Percentiles rank a stretch among this genome's conserved stretches.
Evolutionary conservation across 805 yeast species (phyloP).

Genomic region (Saccharomycopsis sp.): DNA sequence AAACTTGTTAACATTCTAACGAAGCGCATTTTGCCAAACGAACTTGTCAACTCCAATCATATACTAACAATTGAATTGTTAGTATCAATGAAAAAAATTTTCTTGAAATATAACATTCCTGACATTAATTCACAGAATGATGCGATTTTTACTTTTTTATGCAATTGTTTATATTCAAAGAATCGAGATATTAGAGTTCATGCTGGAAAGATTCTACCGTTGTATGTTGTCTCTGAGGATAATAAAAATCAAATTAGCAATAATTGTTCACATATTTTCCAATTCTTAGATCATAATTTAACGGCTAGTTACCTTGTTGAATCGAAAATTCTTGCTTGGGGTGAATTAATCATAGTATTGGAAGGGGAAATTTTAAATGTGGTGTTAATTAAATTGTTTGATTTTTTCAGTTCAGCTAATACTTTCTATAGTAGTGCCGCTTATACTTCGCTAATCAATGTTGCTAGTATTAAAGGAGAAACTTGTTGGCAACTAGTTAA

Average conservation of each 20-base stretch:
- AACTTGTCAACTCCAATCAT: slow-evolving; percentile 29
- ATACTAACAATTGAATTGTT: slow-evolving; percentile 38
- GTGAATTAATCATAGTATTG: slow-evolving; percentile 54
- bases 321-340: slow-evolving; percentile 38
- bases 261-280: slow-evolving; percentile 13
- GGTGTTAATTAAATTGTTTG: slow-evolving; percentile 56
- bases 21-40: slow-evolving; percentile 18
- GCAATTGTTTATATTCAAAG: slow-evolving; percentile 32
- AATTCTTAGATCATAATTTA: slow-evolving; percentile 16
- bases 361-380: slow-evolving; percentile 65
- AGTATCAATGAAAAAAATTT: slow-evolving; percentile 39
- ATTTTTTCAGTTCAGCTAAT: slow-evolving; percentile 56
- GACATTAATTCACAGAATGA: slow-evolving; percentile 22
- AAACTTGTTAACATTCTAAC: slow-evolving; percentile 3
- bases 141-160: slow-evolving; percentile 35
- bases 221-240: slow-evolving; percentile 37
- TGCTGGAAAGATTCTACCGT: slow-evolving; percentile 46
- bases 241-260: slow-evolving; percentile 29
- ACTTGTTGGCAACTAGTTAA: slow-evolving; percentile 77
- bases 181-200: slow-evolving; percentile 52
- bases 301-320: slow-evolving; percentile 13
- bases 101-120: slow-evolving; percentile 49
- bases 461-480: slow-evolving; percentile 48
- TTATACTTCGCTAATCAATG: slow-evolving; percentile 50
- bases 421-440: slow-evolving; percentile 65